These are phyloP conservation scores for Didymella arachidicola DNA, from an alignment of 2,329 filamentous ascomycete species.

Conservation along the genomic window DNA sequence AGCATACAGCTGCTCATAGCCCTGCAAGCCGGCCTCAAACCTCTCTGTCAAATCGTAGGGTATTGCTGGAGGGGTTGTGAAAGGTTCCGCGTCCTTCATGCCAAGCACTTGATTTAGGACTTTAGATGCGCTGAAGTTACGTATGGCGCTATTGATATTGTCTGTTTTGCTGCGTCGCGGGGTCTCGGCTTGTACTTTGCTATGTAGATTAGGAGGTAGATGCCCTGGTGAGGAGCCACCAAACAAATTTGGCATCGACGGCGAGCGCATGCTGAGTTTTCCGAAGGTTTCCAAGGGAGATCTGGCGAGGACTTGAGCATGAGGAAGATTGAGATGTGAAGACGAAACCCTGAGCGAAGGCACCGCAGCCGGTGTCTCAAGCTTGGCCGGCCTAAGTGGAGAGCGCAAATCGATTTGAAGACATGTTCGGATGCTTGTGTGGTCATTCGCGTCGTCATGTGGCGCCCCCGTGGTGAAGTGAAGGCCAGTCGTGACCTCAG, in stretches of 20 bases:
- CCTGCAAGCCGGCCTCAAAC: constrained; percentile 4
- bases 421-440: neutral
- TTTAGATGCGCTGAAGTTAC: constrained; percentile 14
- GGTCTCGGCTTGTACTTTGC: constrained; percentile 1
- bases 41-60: neutral
- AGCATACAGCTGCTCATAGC: neutral
- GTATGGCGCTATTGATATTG: constrained; percentile 1
- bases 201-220: constrained; percentile 4
- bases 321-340: neutral
- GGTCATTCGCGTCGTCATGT: neutral
- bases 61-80: constrained; percentile 5
- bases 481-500: constrained; percentile 1
- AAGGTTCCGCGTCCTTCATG: constrained; percentile 21
- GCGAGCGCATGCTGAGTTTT: constrained; percentile 5
- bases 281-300: neutral
- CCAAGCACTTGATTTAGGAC: constrained; percentile 27
- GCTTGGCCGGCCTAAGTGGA: neutral
- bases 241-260: neutral
- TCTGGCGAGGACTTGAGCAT: neutral
- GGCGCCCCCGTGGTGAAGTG: constrained; percentile 9
- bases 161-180: constrained; percentile 9
- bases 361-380: neutral
- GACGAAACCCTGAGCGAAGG: neutral
- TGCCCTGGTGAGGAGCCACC: neutral
- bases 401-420: neutral